These are phyloP conservation scores for Starmerella gropengiesseri DNA, from an alignment of 805 yeast species.

Conservation along the genomic window DNA sequence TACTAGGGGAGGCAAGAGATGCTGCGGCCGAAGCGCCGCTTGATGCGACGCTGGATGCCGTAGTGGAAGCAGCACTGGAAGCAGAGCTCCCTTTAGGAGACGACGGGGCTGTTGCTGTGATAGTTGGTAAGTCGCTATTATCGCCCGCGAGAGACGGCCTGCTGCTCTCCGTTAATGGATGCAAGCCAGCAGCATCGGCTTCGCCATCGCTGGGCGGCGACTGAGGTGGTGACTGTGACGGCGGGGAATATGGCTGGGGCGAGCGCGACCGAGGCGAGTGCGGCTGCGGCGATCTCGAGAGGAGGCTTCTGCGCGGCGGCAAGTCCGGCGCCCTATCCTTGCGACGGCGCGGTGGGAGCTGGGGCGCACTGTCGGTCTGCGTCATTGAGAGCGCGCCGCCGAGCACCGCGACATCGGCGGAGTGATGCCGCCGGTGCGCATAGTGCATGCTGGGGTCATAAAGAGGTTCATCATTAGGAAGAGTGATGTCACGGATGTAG, in stretches of 20 bases:
- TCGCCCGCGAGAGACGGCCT: too few relatives aligned
- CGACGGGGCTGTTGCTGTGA: too few relatives aligned
- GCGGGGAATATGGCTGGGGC: too few relatives aligned
- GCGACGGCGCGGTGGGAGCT: constrained; percentile 2
- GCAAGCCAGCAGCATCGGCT: too few relatives aligned
- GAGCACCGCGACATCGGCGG: constrained; percentile 3
- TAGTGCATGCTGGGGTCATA: constrained; percentile 2
- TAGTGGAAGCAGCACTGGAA: neutral
- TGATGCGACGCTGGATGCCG: neutral
- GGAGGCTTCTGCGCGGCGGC: constrained; percentile 1
- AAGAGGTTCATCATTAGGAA: constrained; percentile 25
- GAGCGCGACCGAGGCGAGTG: too few relatives aligned
- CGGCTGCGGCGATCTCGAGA: too few relatives aligned
- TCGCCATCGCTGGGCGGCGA: too few relatives aligned
- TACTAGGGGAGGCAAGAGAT: too few relatives aligned
- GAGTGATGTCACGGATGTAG: constrained; percentile 61
- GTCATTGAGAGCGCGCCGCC: neutral
- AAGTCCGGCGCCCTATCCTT: neutral
- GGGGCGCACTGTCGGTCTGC: neutral
- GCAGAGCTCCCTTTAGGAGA: too few relatives aligned
- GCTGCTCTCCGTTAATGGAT: too few relatives aligned
- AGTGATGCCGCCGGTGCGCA: constrained; percentile 8
- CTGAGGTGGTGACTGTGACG: too few relatives aligned
- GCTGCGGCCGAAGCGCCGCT: neutral
- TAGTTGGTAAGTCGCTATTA: too few relatives aligned